These are phyloP conservation scores for Luffa acutangula DNA, from an alignment of 306 rosid genomes.

Conservation along the genomic window DNA sequence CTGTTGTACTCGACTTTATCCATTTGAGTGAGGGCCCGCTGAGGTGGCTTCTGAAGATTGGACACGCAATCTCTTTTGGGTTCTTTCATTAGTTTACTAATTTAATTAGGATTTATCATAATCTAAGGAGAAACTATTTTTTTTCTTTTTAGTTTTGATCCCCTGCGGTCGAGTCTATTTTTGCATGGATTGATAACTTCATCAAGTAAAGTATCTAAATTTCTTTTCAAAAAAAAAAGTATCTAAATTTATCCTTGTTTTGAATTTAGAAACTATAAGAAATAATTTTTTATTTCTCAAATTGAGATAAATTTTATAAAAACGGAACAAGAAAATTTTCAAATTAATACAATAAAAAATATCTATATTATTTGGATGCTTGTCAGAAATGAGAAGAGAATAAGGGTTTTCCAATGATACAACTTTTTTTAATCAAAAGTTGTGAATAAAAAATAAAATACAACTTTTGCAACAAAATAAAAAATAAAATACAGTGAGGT, in stretches of 20 bases:
- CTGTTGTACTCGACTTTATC: conserved; percentile 15
- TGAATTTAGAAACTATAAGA: not conserved
- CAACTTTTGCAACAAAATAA: too few relatives aligned
- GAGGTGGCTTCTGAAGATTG: not conserved
- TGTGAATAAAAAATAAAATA: too few relatives aligned
- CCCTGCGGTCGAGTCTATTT: not conserved
- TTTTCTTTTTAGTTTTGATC: not conserved
- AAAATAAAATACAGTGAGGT: too few relatives aligned
- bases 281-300: not conserved
- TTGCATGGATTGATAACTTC: not conserved
- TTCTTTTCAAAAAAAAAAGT: too few relatives aligned
- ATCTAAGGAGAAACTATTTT: not conserved
- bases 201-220: not conserved
- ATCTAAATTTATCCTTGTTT: not conserved
- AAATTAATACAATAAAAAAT: too few relatives aligned
- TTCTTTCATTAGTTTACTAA: not conserved
- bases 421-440: too few relatives aligned
- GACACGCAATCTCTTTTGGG: not conserved
- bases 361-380: not conserved
- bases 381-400: not conserved
- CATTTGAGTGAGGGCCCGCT: conserved; percentile 9
- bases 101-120: not conserved
- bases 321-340: too few relatives aligned
- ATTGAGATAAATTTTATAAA: too few relatives aligned
- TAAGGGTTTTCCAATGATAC: too few relatives aligned